A percentile compares a stretch with the other conserved stretches of the same genome.
Evolutionary conservation across 208 protist genomes (phyloP).

Genomic region (Leishmania braziliensis): DNA sequence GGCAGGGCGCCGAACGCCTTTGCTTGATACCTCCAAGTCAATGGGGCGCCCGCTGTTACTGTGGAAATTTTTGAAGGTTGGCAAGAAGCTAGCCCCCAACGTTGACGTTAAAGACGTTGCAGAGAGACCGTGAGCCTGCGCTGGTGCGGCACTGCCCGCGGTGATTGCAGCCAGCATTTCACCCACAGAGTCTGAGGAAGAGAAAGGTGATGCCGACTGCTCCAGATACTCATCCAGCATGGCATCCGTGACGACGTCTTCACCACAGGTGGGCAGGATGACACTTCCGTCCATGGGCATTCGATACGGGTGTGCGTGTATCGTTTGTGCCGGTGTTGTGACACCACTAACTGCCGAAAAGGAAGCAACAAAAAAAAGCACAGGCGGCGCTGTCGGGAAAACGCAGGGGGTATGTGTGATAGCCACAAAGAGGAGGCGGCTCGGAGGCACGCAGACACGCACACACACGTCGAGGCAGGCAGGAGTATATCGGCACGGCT

Average conservation of each 20-base stretch:
- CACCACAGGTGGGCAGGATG: slow-evolving; percentile 9
- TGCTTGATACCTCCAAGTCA: background rate
- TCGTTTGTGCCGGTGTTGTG: background rate
- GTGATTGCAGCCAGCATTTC: background rate
- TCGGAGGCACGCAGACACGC: too few species aligned
- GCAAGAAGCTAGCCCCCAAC: background rate
- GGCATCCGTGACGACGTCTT: slow-evolving; percentile 39
- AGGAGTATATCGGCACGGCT: background rate
- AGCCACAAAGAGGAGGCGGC: background rate
- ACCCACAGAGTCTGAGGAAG: background rate
- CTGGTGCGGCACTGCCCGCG: background rate
- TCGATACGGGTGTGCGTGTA: background rate
- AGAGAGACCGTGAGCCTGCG: background rate
- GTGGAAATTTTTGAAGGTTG: background rate
- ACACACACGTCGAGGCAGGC: background rate
- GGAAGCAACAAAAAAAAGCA: background rate
- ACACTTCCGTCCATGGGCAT: slow-evolving; percentile 19
- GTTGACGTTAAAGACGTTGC: background rate
- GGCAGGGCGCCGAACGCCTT: background rate
- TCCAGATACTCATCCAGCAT: slow-evolving; percentile 29
- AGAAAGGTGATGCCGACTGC: background rate
- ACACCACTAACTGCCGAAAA: background rate
- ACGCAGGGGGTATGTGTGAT: background rate
- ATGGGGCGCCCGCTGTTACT: background rate
- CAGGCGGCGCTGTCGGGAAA: background rate